These are phyloP conservation scores for Phialophora expanda DNA, from an alignment of 2,329 filamentous ascomycete genomes.

Conservation along the genomic window DNA sequence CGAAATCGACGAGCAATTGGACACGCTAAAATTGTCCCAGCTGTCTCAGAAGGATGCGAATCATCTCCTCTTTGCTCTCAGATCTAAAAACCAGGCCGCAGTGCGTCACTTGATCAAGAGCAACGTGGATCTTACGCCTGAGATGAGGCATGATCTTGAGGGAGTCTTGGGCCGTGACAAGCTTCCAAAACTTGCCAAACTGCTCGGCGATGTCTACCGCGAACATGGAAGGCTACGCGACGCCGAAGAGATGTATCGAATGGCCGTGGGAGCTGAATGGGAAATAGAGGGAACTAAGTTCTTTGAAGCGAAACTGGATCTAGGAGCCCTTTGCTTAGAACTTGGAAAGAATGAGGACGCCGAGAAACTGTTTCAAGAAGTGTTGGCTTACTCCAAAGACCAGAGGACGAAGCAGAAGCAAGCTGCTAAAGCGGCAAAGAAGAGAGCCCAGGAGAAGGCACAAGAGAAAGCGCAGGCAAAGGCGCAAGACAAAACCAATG, in stretches of 20 bases:
- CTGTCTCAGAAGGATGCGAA: slow-evolving; percentile 1
- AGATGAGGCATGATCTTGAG: neutral
- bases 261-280: slow-evolving; percentile 1
- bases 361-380: slow-evolving; percentile 3
- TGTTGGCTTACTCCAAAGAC: neutral
- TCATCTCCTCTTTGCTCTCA: slow-evolving; percentile 2
- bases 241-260: slow-evolving; percentile 1
- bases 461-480: slow-evolving; percentile 1
- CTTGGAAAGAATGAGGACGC: neutral
- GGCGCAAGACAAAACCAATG: neutral
- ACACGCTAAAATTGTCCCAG: neutral
- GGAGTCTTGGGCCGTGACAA: neutral
- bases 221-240: neutral
- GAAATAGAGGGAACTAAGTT: neutral
- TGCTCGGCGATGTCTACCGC: neutral
- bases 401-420: slow-evolving; percentile 1
- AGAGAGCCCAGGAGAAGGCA: neutral
- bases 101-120: slow-evolving; percentile 2
- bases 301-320: slow-evolving; percentile 1
- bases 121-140: slow-evolving; percentile 1
- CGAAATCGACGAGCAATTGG: neutral
- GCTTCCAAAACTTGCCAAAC: neutral
- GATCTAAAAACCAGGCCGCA: neutral
- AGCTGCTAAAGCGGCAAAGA: slow-evolving; percentile 1
- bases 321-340: neutral